Evolutionary conservation across 371 early-diverging fungal species (phyloP).

Genomic region (Apophysomyces variabilis): DNA sequence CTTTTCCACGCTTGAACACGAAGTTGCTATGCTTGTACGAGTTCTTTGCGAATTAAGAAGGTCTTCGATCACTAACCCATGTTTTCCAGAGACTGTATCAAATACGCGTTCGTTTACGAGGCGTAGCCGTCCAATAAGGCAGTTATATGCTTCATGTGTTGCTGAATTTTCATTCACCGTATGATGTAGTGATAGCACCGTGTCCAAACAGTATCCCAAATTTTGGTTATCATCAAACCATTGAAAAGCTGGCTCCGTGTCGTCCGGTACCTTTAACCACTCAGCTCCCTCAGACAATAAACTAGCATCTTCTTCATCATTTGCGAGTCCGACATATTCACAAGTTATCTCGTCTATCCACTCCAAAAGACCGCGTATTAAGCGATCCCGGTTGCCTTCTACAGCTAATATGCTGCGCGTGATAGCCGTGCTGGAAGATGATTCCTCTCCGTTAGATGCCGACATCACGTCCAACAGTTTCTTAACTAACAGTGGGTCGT

Average conservation of each 20-base stretch:
- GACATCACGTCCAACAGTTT: conserved; percentile 19
- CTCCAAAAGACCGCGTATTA: conserved; percentile 20
- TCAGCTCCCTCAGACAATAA: conserved; percentile 16
- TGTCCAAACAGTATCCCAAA: conserved; percentile 16
- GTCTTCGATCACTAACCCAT: conserved; percentile 8
- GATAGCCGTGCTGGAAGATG: neutral
- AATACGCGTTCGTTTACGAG: conserved; percentile 37
- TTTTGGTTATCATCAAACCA: conserved; percentile 41
- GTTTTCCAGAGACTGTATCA: conserved; percentile 12
- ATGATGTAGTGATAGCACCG: conserved; percentile 18
- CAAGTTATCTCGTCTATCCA: conserved; percentile 47
- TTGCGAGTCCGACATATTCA: conserved; percentile 34
- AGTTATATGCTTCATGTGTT: conserved; percentile 11
- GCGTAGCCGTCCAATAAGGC: conserved; percentile 28
- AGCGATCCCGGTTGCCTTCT: conserved; percentile 3
- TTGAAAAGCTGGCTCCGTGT: neutral
- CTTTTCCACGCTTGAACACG: neutral
- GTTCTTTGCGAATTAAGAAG: neutral
- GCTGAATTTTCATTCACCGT: neutral
- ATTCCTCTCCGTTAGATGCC: neutral
- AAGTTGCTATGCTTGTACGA: neutral
- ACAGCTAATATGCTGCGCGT: conserved; percentile 5
- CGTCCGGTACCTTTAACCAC: conserved; percentile 19
- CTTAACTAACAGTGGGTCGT: conserved; percentile 28
- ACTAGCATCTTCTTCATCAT: conserved; percentile 28